A percentile compares a stretch with the other conserved stretches of the same genome.
Conservation (phyloP, 805 yeast genomes). For the Kluyveromyces aestuarii region DNA sequence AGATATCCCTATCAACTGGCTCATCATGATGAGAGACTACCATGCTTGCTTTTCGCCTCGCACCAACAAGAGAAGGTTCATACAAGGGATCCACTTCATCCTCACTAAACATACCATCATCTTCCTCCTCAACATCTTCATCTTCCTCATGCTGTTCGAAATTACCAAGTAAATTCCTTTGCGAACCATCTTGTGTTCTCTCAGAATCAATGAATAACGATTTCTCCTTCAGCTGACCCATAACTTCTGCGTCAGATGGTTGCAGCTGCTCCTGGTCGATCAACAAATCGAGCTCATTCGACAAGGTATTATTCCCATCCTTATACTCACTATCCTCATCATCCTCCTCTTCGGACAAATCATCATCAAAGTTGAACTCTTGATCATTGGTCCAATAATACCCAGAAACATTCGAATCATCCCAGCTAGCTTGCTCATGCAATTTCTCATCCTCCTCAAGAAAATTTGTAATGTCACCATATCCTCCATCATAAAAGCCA, state of each 20-base stretch:
- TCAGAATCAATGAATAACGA: background rate
- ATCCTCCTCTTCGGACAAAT: constrained; percentile 20
- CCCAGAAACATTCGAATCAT: background rate
- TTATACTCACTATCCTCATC: constrained; percentile 12
- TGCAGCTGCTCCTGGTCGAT: background rate
- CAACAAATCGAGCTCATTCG: background rate
- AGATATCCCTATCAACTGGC: background rate
- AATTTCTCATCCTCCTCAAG: constrained; percentile 2
- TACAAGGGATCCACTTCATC: constrained; percentile 2
- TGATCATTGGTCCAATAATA: constrained; percentile 16
- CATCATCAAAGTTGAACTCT: constrained; percentile 22
- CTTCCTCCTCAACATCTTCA: constrained; percentile 2
- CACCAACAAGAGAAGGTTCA: background rate
- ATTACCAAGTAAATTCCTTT: background rate
- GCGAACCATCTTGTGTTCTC: background rate
- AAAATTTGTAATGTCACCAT: background rate
- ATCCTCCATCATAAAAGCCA: background rate
- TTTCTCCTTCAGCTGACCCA: background rate
- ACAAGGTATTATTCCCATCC: background rate
- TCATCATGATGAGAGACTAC: background rate
- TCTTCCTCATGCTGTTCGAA: background rate
- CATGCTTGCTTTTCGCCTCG: constrained; percentile 1
- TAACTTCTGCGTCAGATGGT: background rate
- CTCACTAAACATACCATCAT: background rate
- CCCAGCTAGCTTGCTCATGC: background rate